Conservation (phyloP, 495 filamentous ascomycete genomes). For the Penicillium parvum region DNA sequence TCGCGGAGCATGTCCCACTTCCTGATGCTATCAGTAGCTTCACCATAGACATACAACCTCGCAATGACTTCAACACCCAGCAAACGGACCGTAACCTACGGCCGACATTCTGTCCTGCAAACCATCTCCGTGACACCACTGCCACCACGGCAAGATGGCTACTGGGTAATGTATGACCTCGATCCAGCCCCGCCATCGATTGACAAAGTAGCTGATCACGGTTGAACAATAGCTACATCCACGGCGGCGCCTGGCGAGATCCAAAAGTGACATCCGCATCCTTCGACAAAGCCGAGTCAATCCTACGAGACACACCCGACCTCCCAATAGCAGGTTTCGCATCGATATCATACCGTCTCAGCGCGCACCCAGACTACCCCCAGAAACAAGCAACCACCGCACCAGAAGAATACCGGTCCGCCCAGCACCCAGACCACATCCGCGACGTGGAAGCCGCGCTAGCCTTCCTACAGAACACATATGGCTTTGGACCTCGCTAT, state of each 20-base stretch:
- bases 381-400: conserved; percentile 39
- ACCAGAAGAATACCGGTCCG: conserved; percentile 38
- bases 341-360: conserved; percentile 77
- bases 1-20: conserved; percentile 1
- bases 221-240: conserved; percentile 60
- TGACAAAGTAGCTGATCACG: not conserved
- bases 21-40: not conserved
- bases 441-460: conserved; percentile 63
- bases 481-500: conserved; percentile 48
- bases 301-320: conserved; percentile 34
- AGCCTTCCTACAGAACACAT: conserved; percentile 53
- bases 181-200: not conserved
- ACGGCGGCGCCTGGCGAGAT: conserved; percentile 88
- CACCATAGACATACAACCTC: not conserved
- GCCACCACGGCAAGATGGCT: conserved; percentile 22
- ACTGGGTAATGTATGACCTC: conserved; percentile 44
- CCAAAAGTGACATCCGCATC: conserved; percentile 52
- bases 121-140: conserved; percentile 28
- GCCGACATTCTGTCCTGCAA: conserved; percentile 27
- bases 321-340: conserved; percentile 57
- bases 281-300: conserved; percentile 45
- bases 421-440: conserved; percentile 70
- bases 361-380: conserved; percentile 60
- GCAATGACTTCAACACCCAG: conserved; percentile 8
- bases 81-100: conserved; percentile 30